A percentile compares a stretch with the other conserved stretches of the same genome.
Conservation (phyloP, 805 yeast genomes). For the Gaillardinia entomophila region DNA sequence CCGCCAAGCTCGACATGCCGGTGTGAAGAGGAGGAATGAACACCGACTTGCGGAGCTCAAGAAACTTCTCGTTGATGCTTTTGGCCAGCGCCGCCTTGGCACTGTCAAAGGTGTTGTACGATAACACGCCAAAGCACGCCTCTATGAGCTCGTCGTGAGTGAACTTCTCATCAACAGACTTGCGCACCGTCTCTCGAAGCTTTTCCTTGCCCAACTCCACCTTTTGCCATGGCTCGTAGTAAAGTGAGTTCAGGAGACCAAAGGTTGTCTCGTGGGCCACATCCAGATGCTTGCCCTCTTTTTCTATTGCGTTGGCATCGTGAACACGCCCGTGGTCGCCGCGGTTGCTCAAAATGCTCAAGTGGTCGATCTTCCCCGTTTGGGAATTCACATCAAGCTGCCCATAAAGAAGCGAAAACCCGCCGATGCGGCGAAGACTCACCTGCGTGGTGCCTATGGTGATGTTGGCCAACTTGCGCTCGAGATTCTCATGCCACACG, state of each 20-base stretch:
- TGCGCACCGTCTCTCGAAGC: conserved; percentile 15
- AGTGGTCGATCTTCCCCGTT: conserved; percentile 22
- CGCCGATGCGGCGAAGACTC: conserved; percentile 42
- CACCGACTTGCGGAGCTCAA: conserved; percentile 50
- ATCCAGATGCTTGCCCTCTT: conserved; percentile 9
- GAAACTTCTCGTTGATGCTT: conserved; percentile 17
- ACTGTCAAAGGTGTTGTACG: conserved; percentile 34
- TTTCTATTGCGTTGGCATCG: conserved; percentile 4
- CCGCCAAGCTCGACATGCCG: conserved; percentile 4
- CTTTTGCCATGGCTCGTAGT: conserved; percentile 71
- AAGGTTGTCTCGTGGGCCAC: conserved; percentile 30
- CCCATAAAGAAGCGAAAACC: conserved; percentile 60
- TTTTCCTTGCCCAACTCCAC: conserved; percentile 43
- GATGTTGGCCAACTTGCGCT: conserved; percentile 16
- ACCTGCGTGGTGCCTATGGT: conserved; percentile 3
- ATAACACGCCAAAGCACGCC: conserved; percentile 50
- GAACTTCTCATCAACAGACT: conserved; percentile 8
- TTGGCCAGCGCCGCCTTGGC: conserved; percentile 6
- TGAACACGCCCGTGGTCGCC: conserved; percentile 35
- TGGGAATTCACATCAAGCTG: conserved; percentile 21
- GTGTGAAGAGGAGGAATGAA: conserved; percentile 64
- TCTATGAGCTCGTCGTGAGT: conserved; percentile 40
- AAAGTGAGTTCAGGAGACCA: conserved; percentile 67
- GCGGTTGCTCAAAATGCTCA: conserved; percentile 47
- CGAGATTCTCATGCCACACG: conserved; percentile 40